Base-by-base conservation (phyloP, 129 eudicot genomes). In the Rutidosis leptorrhynchoides region DNA sequence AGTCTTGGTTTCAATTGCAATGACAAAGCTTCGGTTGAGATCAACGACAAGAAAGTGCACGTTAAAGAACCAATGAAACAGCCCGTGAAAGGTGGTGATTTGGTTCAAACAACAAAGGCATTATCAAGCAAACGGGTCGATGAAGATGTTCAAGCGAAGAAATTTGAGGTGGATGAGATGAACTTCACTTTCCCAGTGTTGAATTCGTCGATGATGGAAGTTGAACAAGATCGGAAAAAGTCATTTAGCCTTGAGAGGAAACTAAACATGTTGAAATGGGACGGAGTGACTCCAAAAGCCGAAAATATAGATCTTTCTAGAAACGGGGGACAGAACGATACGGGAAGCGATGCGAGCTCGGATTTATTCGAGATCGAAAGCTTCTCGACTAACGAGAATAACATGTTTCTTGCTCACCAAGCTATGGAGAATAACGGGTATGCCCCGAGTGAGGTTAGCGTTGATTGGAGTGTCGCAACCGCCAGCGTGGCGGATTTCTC, bases 341-440 rank as follows among this genome's bases (percentile, higher is more conserved):
- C 80, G 0, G 89, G 71, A 33, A 93, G 98, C 32, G 98, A 93
- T 25, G 77, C 90, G 4, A 93, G 98, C 67, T 93, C 98, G 5
- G 98, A 93, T 57, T 78, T 93, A 43, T 93, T 93, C 24, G 98
- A 93, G 66, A 80, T 93, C 11, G 95, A 93, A 71, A 89, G 96
- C 77, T 81, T 93, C 56, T 83, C 98, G 19, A 77, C 82, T 45
- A 82, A 74, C 17, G 75, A 75, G 26, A 77, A 77, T 48, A 68
- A 53, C 78, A 76, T 69, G 6, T 74, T 78, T 46, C 84, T 70
- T 23, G 71, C 76, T 37, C 69, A 77, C 45, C 82, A 81, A 12
- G 45, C 77, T 22, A 58, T 46, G 2, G 87, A 85, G 10, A 82
- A 73, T 42, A 76, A 75, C 24, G 66, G 81, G 28, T 85, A 88